Percentiles rank a stretch among this genome's conserved stretches.
Evolutionary conservation across 208 protist genomes (phyloP).

Genomic region (Tritrichomonas foetus): DNA sequence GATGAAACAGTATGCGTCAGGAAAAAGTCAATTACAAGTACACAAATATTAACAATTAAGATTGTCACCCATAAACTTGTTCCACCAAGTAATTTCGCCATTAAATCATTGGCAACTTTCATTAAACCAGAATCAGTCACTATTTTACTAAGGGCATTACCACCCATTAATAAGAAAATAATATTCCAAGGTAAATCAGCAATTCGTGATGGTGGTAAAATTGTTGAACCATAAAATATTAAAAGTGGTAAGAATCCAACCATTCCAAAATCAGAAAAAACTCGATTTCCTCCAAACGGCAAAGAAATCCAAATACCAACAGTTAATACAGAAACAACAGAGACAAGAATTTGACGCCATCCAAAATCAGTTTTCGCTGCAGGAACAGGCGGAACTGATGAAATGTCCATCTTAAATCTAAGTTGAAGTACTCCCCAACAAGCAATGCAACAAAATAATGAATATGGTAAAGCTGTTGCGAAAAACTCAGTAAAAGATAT

Average conservation of each 20-base stretch:
- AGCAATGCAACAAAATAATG: background rate
- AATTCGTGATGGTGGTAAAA: background rate
- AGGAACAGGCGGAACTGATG: background rate
- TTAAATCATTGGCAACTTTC: background rate
- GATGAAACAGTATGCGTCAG: slow-evolving; percentile 26
- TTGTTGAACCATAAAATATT: background rate
- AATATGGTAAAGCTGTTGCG: background rate
- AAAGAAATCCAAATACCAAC: background rate
- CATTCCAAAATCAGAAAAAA: slow-evolving; percentile 19
- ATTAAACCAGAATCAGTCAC: background rate
- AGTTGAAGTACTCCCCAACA: background rate
- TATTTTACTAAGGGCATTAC: slow-evolving; percentile 13
- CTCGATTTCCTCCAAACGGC: background rate
- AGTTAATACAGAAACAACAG: background rate
- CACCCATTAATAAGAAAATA: slow-evolving; percentile 11
- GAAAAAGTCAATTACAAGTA: background rate
- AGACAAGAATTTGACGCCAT: background rate
- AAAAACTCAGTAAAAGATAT: slow-evolving; percentile 12
- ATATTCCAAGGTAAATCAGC: slow-evolving; percentile 30
- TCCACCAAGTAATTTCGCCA: background rate
- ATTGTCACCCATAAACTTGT: background rate
- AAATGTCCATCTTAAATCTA: background rate
- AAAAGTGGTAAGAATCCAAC: background rate
- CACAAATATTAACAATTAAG: background rate
- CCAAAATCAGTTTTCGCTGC: slow-evolving; percentile 7